Percentiles rank a stretch among this genome's conserved stretches.
These are phyloP conservation scores for Colletotrichum sp. DNA, from an alignment of 2,329 filamentous ascomycete species.

Conservation along the genomic window DNA sequence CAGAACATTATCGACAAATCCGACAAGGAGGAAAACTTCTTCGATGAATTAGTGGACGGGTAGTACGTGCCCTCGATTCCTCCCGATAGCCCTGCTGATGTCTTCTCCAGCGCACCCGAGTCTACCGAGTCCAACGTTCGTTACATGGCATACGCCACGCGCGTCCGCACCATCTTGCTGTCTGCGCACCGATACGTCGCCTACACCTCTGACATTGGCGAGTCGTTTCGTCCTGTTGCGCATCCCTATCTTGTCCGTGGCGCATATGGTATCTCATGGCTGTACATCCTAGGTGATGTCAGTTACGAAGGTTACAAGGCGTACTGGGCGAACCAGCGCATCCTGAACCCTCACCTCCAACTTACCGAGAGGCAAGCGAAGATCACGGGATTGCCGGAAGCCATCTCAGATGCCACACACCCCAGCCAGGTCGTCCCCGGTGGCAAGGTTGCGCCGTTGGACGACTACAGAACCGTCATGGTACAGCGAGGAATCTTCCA, in stretches of 20 bases:
- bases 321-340: slow-evolving; percentile 83
- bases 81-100: slow-evolving; percentile 20
- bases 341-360: slow-evolving; percentile 70
- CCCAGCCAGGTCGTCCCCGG: slow-evolving; percentile 27
- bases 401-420: slow-evolving; percentile 7
- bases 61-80: slow-evolving; percentile 61
- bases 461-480: slow-evolving; percentile 93
- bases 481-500: slow-evolving; percentile 91
- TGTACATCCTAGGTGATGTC: slow-evolving; percentile 90
- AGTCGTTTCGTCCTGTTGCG: slow-evolving; percentile 92
- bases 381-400: slow-evolving; percentile 44
- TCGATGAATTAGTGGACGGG: slow-evolving; percentile 79
- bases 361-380: slow-evolving; percentile 55
- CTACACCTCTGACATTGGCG: slow-evolving; percentile 95
- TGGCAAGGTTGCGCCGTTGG: slow-evolving; percentile 68
- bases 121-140: slow-evolving; percentile 85
- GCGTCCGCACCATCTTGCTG: slow-evolving; percentile 84
- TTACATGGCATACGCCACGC: slow-evolving; percentile 90
- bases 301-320: slow-evolving; percentile 94
- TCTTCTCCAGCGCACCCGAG: slow-evolving; percentile 64
- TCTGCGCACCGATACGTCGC: slow-evolving; percentile 95
- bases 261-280: slow-evolving; percentile 92
- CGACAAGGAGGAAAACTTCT: slow-evolving; percentile 73
- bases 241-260: slow-evolving; percentile 81
- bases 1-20: slow-evolving; percentile 64